These are phyloP conservation scores for Teunomyces aglyptinius DNA, from an alignment of 805 yeast species.

Conservation along the genomic window DNA sequence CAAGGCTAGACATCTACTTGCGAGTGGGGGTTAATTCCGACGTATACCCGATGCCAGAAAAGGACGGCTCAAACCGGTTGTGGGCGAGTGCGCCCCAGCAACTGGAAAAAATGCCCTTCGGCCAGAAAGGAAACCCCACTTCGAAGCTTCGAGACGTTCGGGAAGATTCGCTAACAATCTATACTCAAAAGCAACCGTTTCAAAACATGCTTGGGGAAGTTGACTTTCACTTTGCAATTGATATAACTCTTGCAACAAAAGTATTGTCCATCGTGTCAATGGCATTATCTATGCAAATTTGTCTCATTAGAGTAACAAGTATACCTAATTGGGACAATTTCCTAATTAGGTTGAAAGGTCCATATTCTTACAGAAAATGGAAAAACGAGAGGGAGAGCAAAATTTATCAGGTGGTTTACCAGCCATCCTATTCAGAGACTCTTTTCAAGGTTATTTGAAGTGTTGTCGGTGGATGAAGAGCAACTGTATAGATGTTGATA, in stretches of 20 bases:
- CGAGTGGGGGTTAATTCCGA: not conserved
- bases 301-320: not conserved
- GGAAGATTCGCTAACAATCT: too few species aligned
- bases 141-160: not conserved
- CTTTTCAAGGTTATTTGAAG: too few species aligned
- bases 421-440: too few species aligned
- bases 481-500: not conserved
- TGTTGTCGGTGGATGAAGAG: not conserved
- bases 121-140: not conserved
- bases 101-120: not conserved
- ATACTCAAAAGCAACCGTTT: too few species aligned
- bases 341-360: not conserved
- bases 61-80: slow-evolving; percentile 1
- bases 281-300: not conserved
- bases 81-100: not conserved
- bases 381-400: not conserved
- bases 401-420: not conserved
- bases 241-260: not conserved
- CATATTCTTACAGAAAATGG: not conserved
- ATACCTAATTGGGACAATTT: not conserved
- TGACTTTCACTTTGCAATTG: too few species aligned
- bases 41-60: not conserved
- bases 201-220: too few species aligned
- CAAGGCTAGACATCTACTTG: too few species aligned
- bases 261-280: not conserved